Base-by-base conservation (phyloP, 306 rosid genomes). In the Dalbergia cochinchinensis region DNA sequence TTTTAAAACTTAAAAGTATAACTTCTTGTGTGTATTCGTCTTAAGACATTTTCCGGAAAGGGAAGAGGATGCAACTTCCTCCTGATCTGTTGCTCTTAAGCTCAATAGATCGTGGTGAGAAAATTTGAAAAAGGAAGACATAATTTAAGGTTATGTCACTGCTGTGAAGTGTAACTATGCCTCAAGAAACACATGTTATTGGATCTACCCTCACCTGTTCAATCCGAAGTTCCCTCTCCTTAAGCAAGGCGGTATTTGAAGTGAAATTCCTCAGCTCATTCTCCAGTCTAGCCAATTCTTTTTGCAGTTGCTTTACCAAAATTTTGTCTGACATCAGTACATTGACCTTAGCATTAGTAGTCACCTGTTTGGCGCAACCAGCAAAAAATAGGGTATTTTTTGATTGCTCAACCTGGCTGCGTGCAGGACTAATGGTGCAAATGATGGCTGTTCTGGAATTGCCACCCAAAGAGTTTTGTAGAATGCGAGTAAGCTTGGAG, bases 391-490 rank as follows among this genome's bases (percentile, higher is more conserved):
- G 85, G 39, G 99, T 89, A 83, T 92, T 94, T 82, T 89, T 92
- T 47, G 99, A 91, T 85, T 94, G 99, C 85, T 92, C 97, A 64
- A 85, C 85, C 35, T 94, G 97, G 70, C 91, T 84, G 20, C 84
- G 85, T 15, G 97, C 95, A 12, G 99, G 99, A 80, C 94, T 94
- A 79, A 92, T 82, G 3, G 99, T 94, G 83, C 99, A 94, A 83
- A 94, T 81, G 79, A 94, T 90, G 39, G 98, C 97, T 70, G 97
- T 92, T 89, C 98, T 91, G 50, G 97, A 90, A 80, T 94, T 92
- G 66, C 98, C 98, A 59, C 97, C 98, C 67, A 94, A 85, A 44
- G 97, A 94, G 74, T 92, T 94, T 33, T 94, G 99, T 65, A 94
- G 85, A 85, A 94, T 91, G 65, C 97, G 95, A 59, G 99, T 94